These are phyloP conservation scores for Galerina sulciceps DNA, from an alignment of 768 basidiomycete species.

Conservation along the genomic window DNA sequence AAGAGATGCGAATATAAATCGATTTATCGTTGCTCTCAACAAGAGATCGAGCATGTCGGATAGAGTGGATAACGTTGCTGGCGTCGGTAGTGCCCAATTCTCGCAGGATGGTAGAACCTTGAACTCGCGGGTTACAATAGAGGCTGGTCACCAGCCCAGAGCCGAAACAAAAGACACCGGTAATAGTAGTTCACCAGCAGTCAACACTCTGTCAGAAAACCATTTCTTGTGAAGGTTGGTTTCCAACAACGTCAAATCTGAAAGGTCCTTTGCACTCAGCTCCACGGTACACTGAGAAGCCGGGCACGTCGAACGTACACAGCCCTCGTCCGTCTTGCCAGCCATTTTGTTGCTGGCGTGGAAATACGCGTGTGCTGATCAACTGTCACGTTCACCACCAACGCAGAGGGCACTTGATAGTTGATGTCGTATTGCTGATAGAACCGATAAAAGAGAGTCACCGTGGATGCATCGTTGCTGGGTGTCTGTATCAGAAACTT, in stretches of 20 bases:
- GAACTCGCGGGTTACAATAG: conserved; percentile 19
- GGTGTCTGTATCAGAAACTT: conserved; percentile 11
- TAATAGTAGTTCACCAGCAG: conserved; percentile 12
- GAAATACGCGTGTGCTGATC: conserved; percentile 12
- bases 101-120: conserved; percentile 6
- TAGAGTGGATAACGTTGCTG: conserved; percentile 21
- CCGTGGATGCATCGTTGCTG: conserved; percentile 11
- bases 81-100: conserved; percentile 14
- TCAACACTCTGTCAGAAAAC: conserved; percentile 21
- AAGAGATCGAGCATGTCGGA: conserved; percentile 12
- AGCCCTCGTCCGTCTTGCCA: conserved; percentile 10
- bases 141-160: conserved; percentile 14
- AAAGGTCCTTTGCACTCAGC: conserved; percentile 18
- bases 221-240: conserved; percentile 19
- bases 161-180: conserved; percentile 23
- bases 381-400: conserved; percentile 17
- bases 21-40: conserved; percentile 14
- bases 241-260: conserved; percentile 25
- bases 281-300: conserved; percentile 6
- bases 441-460: not conserved
- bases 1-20: conserved; percentile 19
- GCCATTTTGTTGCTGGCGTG: conserved; percentile 18
- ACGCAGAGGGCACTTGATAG: conserved; percentile 9
- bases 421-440: conserved; percentile 7
- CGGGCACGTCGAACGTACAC: conserved; percentile 10